Conservation (phyloP, 2,329 filamentous ascomycete genomes). For the Aspergillus candidus region DNA sequence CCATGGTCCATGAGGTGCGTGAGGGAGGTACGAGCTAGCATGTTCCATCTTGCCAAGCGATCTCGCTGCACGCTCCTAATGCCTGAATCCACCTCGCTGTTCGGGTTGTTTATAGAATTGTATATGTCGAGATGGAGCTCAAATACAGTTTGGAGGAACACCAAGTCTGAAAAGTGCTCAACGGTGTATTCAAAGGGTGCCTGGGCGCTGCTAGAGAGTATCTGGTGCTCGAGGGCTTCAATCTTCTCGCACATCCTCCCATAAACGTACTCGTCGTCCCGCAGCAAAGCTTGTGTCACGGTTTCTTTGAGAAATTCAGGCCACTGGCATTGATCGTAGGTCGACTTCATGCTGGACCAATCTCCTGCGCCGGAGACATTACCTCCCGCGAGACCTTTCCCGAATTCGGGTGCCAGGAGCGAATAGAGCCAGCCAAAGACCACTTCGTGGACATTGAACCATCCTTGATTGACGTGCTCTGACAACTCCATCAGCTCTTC, state of each 20-base stretch:
- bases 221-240: slow-evolving; percentile 20
- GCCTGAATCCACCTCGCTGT: slow-evolving; percentile 48
- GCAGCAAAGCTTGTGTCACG: slow-evolving; percentile 48
- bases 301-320: slow-evolving; percentile 50
- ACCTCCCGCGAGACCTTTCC: slow-evolving; percentile 7
- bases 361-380: slow-evolving; percentile 5
- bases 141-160: slow-evolving; percentile 56
- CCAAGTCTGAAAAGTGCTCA: slow-evolving; percentile 37
- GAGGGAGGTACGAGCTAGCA: slow-evolving; percentile 52
- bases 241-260: slow-evolving; percentile 33
- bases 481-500: slow-evolving; percentile 38
- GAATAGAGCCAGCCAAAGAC: slow-evolving; percentile 50
- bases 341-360: slow-evolving; percentile 31
- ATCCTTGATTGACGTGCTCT: slow-evolving; percentile 41
- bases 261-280: slow-evolving; percentile 51
- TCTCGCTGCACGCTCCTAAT: slow-evolving; percentile 52
- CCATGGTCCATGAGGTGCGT: slow-evolving; percentile 33
- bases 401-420: slow-evolving; percentile 42
- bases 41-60: slow-evolving; percentile 55
- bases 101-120: slow-evolving; percentile 55
- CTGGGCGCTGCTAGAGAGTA: slow-evolving; percentile 18
- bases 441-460: slow-evolving; percentile 47
- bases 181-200: slow-evolving; percentile 22
- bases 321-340: slow-evolving; percentile 52
- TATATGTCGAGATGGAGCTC: slow-evolving; percentile 64